phyloP scores from a whole-genome alignment of 257 asterid species.

The Eustoma russellianum region DNA sequence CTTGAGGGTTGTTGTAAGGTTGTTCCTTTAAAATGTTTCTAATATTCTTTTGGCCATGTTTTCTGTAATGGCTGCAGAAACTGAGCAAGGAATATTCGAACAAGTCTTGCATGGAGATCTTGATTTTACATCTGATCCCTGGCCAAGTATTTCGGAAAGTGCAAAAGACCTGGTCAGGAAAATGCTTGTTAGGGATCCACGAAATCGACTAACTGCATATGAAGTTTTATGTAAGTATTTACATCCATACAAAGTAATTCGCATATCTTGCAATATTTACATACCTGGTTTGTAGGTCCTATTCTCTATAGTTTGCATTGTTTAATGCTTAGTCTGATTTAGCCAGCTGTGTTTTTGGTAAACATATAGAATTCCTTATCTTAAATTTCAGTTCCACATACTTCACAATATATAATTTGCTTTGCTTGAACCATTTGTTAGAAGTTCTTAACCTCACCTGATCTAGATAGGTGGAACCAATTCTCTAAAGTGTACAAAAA shows the following conservation, averaged over 20 bases:
- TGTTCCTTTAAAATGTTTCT: not conserved
- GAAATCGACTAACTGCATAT: conserved; percentile 75
- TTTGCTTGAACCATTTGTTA: too few relatives aligned
- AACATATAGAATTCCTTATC: too few relatives aligned
- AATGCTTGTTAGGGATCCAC: conserved; percentile 90
- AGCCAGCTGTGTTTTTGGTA: too few relatives aligned
- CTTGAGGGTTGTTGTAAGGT: too few relatives aligned
- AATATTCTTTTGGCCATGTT: not conserved
- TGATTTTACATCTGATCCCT: conserved; percentile 82
- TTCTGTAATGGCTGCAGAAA: conserved; percentile 30
- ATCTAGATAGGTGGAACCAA: too few relatives aligned
- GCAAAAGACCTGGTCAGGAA: conserved; percentile 86
- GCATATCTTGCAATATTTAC: not conserved
- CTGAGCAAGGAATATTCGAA: conserved; percentile 86
- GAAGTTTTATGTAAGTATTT: conserved; percentile 79
- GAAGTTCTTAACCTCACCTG: too few relatives aligned
- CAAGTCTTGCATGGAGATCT: conserved; percentile 93
- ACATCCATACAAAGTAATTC: not conserved
- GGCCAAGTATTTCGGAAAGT: conserved; percentile 86
- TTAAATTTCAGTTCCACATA: too few relatives aligned
- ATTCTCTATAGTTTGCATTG: not conserved
- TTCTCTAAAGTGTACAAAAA: too few relatives aligned
- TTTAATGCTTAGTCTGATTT: not conserved
- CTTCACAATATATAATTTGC: too few relatives aligned
- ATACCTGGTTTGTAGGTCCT: too few relatives aligned